Evolutionary conservation across 257 asterid genomes (phyloP).

Genomic region (Phtheirospermum japonicum): DNA sequence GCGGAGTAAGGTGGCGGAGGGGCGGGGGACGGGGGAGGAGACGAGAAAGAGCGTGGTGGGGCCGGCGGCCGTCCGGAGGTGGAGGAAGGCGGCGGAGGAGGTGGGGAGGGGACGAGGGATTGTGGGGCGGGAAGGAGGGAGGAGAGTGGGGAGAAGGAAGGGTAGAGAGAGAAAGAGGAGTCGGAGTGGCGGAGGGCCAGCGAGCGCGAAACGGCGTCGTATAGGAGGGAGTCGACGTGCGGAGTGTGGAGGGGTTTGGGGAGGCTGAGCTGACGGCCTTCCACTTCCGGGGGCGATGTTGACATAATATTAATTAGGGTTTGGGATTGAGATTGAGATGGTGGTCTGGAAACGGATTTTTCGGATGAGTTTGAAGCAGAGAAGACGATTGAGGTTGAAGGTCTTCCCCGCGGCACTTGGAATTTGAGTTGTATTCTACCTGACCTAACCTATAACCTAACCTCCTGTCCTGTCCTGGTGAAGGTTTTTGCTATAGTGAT

Average conservation of each 20-base stretch:
- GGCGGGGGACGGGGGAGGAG: constrained; percentile 52
- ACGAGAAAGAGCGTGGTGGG: constrained; percentile 44
- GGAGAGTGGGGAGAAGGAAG: constrained; percentile 45
- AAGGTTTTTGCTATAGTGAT: too few relatives aligned
- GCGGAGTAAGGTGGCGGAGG: constrained; percentile 50
- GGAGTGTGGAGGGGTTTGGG: constrained; percentile 49
- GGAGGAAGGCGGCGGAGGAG: constrained; percentile 51
- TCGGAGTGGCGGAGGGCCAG: constrained; percentile 70
- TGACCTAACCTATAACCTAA: too few relatives aligned
- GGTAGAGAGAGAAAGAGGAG: constrained; percentile 67
- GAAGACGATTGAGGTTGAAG: too few relatives aligned
- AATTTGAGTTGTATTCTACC: too few relatives aligned
- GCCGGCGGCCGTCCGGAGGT: constrained; percentile 31
- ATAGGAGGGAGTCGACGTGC: constrained; percentile 47
- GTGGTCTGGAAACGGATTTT: too few relatives aligned
- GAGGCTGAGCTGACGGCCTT: constrained; percentile 57
- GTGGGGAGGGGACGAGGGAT: constrained; percentile 40
- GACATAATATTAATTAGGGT: constrained; percentile 19
- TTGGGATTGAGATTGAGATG: neutral
- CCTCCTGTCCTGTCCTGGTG: too few relatives aligned
- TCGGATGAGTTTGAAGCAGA: too few relatives aligned
- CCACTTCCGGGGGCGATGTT: constrained; percentile 27
- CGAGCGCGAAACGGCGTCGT: constrained; percentile 49
- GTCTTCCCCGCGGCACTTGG: too few relatives aligned
- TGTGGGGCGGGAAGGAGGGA: constrained; percentile 39